Evolutionary conservation across 805 yeast species (phyloP).

Genomic region (Limtongia smithiae): DNA sequence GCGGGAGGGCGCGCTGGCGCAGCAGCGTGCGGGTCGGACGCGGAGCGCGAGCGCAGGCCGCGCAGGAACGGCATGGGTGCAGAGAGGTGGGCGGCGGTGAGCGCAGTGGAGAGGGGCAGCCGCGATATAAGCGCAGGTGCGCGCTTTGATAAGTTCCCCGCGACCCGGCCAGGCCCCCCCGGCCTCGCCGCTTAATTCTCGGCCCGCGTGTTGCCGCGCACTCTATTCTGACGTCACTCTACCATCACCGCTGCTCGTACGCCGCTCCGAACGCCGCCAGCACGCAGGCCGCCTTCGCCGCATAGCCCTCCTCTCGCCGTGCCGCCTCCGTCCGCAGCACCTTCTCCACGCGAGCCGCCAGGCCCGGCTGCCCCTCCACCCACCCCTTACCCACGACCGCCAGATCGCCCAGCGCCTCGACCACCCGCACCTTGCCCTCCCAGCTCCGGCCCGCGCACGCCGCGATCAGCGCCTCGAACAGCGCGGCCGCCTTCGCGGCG

Average conservation of each 20-base stretch:
- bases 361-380: conserved; percentile 35
- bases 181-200: too few relatives aligned
- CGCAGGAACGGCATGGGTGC: conserved; percentile 23
- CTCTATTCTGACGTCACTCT: too few relatives aligned
- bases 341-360: conserved; percentile 35
- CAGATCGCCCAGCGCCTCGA: conserved; percentile 64
- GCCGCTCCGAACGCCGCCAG: conserved; percentile 45
- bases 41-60: conserved; percentile 25
- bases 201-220: too few relatives aligned
- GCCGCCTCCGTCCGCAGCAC: conserved; percentile 56
- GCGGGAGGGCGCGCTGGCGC: background rate
- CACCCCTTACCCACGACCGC: conserved; percentile 45
- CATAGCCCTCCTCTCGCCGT: conserved; percentile 64
- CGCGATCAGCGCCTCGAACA: conserved; percentile 54
- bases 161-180: too few relatives aligned
- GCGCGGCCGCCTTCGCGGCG: conserved; percentile 28
- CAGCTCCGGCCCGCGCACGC: conserved; percentile 78
- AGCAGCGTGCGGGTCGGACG: conserved; percentile 16
- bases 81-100: background rate
- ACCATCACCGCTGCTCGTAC: too few relatives aligned
- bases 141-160: too few relatives aligned
- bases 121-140: background rate
- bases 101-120: background rate
- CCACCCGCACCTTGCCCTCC: conserved; percentile 77
- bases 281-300: conserved; percentile 50